These are phyloP conservation scores for Ceratocystis destructans DNA, from an alignment of 2,329 filamentous ascomycete species.

Conservation along the genomic window DNA sequence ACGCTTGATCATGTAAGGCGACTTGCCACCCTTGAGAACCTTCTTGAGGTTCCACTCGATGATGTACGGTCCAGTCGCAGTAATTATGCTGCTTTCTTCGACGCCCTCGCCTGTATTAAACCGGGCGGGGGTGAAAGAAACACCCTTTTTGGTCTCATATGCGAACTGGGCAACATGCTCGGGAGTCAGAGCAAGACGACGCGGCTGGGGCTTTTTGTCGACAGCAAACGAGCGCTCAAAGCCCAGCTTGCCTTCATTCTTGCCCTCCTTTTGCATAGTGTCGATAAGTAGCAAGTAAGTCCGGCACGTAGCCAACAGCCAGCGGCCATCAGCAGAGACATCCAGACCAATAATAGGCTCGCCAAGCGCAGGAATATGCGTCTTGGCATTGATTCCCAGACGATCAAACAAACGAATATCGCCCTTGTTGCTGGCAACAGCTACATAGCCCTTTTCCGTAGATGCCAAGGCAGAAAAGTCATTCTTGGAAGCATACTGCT, in stretches of 20 bases:
- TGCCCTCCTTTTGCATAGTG: conserved; percentile 76
- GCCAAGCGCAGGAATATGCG: conserved; percentile 84
- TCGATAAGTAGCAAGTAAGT: conserved; percentile 94
- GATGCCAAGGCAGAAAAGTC: conserved; percentile 91
- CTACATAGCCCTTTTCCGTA: conserved; percentile 92
- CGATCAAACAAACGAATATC: conserved; percentile 95
- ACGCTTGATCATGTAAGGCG: conserved; percentile 91
- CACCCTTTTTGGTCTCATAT: conserved; percentile 77
- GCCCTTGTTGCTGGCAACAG: conserved; percentile 93
- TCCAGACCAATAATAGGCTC: conserved; percentile 92
- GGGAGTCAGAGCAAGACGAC: conserved; percentile 75
- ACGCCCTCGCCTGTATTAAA: conserved; percentile 81
- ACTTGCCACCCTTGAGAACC: conserved; percentile 63
- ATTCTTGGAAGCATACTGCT: conserved; percentile 95
- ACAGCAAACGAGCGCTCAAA: conserved; percentile 90
- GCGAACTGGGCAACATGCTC: conserved; percentile 94
- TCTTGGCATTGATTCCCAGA: conserved; percentile 93
- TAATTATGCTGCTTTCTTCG: conserved; percentile 87
- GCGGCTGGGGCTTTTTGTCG: conserved; percentile 83
- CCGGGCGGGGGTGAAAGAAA: conserved; percentile 79
- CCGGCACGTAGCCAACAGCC: conserved; percentile 85
- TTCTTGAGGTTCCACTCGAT: conserved; percentile 94
- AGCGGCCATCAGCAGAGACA: conserved; percentile 87
- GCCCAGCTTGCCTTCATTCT: conserved; percentile 95
- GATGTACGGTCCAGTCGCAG: conserved; percentile 90